Base-by-base conservation (phyloP, 768 basidiomycete genomes). In the Xerocomus potaroensis region DNA sequence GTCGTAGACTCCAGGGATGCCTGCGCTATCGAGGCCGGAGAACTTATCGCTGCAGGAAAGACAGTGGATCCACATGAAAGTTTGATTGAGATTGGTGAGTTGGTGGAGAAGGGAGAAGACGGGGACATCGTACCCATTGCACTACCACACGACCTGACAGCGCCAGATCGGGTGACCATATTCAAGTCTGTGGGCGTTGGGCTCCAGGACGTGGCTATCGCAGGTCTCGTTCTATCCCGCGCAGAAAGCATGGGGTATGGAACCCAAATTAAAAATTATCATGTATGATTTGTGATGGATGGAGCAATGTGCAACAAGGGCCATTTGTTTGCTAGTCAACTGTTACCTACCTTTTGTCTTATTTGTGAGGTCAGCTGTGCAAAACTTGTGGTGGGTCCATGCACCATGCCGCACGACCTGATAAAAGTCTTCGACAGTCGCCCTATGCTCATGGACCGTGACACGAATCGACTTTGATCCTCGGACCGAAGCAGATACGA, bases 161-260 rank as follows among this genome's bases (percentile, higher is more conserved):
- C 9, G 21, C 52, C 61, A 4, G 80, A 77, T 1, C 72, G 75
- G 1, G 72, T 92, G 10, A 87, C 84, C 1, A 73, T 94, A 23
- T 93, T 91, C 76, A 94, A 93, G 67, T 87, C 85, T 0, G 92
- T 94, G 5, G 91, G 92, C 2, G 66, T 92, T 6, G 89, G 87
- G 1, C 66, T 89, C n/a, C 91, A 94, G 57, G 92, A 95, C 54
- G 87, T 89, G 5, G 87, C 83, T 0, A 88, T 94, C 48, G 81
- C 89, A 9, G 73, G 68, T 45, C 77, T 84, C 3, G 79, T 91
- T 1, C 75, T 91, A 2, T 66, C 75, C 4, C 73, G 72, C 42
- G 90, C 91, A 2, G 68, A 80, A 54, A 58, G 69, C 43, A 65
- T 74, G 57, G 72, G 71, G 1, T 53, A 78, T 5, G 87, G 90